Conservation (phyloP, 441 rosid species). For the Syzygium malaccense region DNA sequence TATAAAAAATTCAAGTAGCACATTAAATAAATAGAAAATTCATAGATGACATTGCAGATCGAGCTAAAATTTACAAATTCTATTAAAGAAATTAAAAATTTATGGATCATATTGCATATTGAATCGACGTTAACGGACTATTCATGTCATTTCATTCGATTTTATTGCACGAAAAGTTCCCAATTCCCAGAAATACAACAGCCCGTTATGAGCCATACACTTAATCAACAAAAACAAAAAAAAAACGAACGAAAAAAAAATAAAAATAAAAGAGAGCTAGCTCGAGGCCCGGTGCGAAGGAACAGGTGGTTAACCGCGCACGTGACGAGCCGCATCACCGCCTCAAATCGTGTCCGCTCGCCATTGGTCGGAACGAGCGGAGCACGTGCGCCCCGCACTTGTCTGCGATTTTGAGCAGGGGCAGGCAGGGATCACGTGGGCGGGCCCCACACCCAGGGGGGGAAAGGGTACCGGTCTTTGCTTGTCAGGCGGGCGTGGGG, state of each 20-base stretch:
- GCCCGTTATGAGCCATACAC: not conserved
- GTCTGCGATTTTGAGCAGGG: not conserved
- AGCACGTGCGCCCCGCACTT: slow-evolving; percentile 12
- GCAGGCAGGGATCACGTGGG: slow-evolving; percentile 36
- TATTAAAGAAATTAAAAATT: not conserved
- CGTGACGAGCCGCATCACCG: slow-evolving; percentile 11
- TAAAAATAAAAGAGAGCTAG: not conserved
- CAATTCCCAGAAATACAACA: not conserved
- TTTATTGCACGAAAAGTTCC: no score
- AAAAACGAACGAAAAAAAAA: no score
- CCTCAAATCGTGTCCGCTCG: slow-evolving; percentile 5
- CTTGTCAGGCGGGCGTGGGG: slow-evolving; percentile 17
- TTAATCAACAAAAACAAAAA: not conserved
- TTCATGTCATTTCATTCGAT: no score
- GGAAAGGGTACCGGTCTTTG: not conserved
- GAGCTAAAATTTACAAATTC: not conserved
- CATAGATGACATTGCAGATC: rapidly evolving
- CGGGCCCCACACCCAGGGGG: slow-evolving; percentile 12
- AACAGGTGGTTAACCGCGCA: slow-evolving; percentile 6
- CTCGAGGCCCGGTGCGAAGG: not conserved
- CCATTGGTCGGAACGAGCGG: slow-evolving; percentile 4
- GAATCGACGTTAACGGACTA: no score
- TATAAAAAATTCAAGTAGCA: rapidly evolving
- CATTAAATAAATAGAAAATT: not conserved
- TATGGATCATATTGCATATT: rapidly evolving